Evolutionary conservation across 495 filamentous ascomycete genomes (phyloP), one percentile per base, ranked within the genome.

Genomic region (Neohortaea acidophila): DNA sequence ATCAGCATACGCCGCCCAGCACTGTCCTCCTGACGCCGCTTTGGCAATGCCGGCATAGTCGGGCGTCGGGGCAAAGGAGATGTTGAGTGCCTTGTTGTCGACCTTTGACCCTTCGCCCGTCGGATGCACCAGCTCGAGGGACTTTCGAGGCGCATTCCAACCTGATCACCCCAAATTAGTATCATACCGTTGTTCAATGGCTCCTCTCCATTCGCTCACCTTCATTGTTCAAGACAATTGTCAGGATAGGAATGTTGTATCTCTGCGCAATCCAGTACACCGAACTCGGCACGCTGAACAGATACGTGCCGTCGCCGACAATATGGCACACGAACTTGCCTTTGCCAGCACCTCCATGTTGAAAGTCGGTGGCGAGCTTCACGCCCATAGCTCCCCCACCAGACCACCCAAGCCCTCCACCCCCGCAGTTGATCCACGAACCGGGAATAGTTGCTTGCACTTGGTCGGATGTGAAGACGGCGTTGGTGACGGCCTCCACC

Each of bases 371-470:
- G 4, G 84, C 87, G 18, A 96, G 69, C 56, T 93, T 93, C 54
- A 93, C 83, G 12, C 87, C 87, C 2, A 61, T 59, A 2, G 81
- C 73, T 39, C 71, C 87, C 30, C 87, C 87, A 15, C 87, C 87
- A n/a, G 80, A 87, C 87, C 87, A 96, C 14, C 87, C 87, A 0
- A 94, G 67, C 2, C 87, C 87, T 24, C 87, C 87, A 22, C 86
- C 87, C 11, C 87, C 87, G 55, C 86, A 96, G 62, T 92, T 93
- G 52, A 93, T 76, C 77, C 83, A 89, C 6, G 74, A 76, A 4
- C 85, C 81, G 0, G 85, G 86, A 1, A 74, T 45, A 11, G 72
- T 80, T 9, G 77, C 75, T 51, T 73, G 71, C n/a, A 94, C 53
- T 47, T 83, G 77, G 49, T 96, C 84, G 15, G 83, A 75, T 11